A percentile compares a stretch with the other conserved stretches of the same genome.
These are phyloP conservation scores for sunflower (Helianthus annuus) DNA, from an alignment of 129 eudicot genomes.

Conservation along the genomic window HanXRQr2.0-SUNRISE NC_035445.2:163950093-163950592, in stretches of 20 bases:
- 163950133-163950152: slow-evolving; percentile 32
- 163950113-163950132: slow-evolving; percentile 38
- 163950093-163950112: slow-evolving; percentile 37
- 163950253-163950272: slow-evolving; percentile 21
- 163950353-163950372: no score
- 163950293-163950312: slow-evolving; percentile 37
- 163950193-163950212: slow-evolving; percentile 38
- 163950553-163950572: no score
- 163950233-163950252: slow-evolving; percentile 30
- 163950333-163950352: neutral
- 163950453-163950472: no score
- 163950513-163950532: no score
- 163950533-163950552: no score
- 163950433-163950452: no score
- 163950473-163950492: no score
- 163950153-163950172: slow-evolving; percentile 20
- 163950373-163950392: no score
- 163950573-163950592: no score
- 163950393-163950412: no score
- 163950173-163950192: slow-evolving; percentile 36
- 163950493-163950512: no score
- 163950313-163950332: slow-evolving; percentile 29
- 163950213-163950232: slow-evolving; percentile 40
- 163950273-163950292: slow-evolving; percentile 26
- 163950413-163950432: no score